Evolutionary conservation across 768 basidiomycete species (phyloP), one percentile per base, ranked within the genome.

Genomic region (Coprinopsis cinerea): DNA sequence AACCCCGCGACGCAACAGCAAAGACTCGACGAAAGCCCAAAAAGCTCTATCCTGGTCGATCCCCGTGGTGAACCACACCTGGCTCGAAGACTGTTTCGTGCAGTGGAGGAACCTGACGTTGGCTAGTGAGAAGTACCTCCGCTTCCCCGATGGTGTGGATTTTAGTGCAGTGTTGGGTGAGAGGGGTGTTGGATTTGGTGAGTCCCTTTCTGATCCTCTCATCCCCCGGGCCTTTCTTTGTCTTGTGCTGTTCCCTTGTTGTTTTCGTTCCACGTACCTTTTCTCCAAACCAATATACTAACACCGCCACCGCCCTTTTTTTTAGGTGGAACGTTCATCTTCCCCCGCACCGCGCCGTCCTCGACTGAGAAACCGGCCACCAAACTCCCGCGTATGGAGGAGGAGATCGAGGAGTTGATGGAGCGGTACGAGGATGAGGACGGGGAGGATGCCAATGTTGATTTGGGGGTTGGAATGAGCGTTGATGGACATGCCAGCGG

Each of bases 31-130:
- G 1, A 96, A 96, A 67, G 82, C 86, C 0, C 67, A 68, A 5
- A 88, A 87, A 58, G 90, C 92, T 0, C 69, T 73, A 6, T 69
- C 79, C 0, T 95, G 93, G 93, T 79, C 78, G 0, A 86, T 94
- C 53, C 85, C 91, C 0, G 73, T 93, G 50, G 85, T 94, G 10
- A 95, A 92, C 57, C 93, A 97, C 57, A 75, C 77, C 0, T 96
- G 92, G 91, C 73, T 96, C 2, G 93, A 96, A 60, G 90, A 93
- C 53, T 94, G 90, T 61, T 88, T 93, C 59, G 66, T 81, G 18
- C 74, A 81, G 45, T 96, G 93, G 92, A 76, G 77, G 41, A 73
- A 76, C 27, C 69, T 88, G 50, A 83, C 83, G 0, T 75, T 79
- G 11, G 82, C 77, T 0, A 64, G 73, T 15, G 78, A 81, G 44